These are phyloP conservation scores for Colletotrichum liaoningense DNA, from an alignment of 2,329 filamentous ascomycete genomes.

Conservation along the genomic window DNA sequence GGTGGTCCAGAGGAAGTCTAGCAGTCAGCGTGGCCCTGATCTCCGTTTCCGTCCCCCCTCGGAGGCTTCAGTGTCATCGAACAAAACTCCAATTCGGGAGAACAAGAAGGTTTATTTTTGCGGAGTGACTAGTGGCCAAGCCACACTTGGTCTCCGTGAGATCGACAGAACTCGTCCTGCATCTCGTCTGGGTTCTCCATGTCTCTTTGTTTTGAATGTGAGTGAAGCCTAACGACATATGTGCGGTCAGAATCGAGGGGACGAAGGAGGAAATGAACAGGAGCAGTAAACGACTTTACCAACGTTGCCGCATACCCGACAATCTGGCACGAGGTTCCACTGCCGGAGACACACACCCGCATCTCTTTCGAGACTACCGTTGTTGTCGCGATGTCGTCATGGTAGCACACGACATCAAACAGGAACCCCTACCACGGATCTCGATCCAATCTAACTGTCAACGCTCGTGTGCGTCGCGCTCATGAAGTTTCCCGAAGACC, in stretches of 20 bases:
- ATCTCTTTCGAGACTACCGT: not conserved
- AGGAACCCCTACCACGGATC: not conserved
- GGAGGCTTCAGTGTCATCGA: not conserved
- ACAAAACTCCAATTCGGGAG: not conserved
- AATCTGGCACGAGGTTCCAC: not conserved
- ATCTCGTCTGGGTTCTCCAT: not conserved
- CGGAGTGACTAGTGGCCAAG: not conserved
- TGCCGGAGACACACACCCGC: not conserved
- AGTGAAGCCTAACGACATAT: not conserved
- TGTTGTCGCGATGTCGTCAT: not conserved
- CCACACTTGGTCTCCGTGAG: conserved; percentile 1
- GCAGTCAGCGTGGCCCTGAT: not conserved
- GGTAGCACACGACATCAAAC: not conserved
- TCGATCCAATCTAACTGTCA: not conserved
- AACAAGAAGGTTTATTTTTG: not conserved
- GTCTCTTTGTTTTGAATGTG: not conserved
- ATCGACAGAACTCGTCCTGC: not conserved
- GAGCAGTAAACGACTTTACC: not conserved
- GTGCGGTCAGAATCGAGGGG: not conserved
- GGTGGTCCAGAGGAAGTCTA: not conserved
- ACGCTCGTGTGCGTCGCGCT: not conserved
- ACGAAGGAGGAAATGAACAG: not conserved
- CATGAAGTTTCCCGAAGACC: not conserved
- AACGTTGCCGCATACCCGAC: not conserved
- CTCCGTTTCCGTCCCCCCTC: not conserved